Base-by-base conservation (phyloP, 345 rosid species). In the Citrus inodora region DNA sequence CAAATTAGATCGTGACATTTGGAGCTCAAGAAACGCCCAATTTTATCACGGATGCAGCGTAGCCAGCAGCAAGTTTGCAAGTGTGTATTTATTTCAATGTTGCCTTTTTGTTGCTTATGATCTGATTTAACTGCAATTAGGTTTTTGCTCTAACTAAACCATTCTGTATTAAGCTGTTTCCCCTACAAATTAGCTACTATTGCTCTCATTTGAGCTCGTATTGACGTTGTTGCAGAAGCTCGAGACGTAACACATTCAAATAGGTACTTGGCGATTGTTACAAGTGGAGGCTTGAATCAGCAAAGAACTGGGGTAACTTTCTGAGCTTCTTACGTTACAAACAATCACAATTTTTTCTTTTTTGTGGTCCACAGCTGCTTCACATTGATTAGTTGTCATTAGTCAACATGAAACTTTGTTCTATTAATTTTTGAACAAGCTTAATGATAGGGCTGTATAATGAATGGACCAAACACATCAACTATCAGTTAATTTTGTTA, bases 211-310 rank as follows among this genome's bases (percentile, higher is more conserved):
- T 74, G 67, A 64, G 55, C 7, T 9, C 62, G 48, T 30, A 25
- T 56, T 38, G 63, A 33, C 82, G 13, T 61, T 79, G 56, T 62
- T 83, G 79, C 88, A 94, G 98, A 87, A 83, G 92, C 90, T 66
- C 80, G 73, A 80, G 83, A 81, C 19, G 58, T 90, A 48, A 91
- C 93, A 4, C 85, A 72, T 9, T 79, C 82, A 17, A 86, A 90
- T 78, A 89, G 96, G 9, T 92, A 89, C 91, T 76, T 94, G 88
- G 83, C 86, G 30, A 91, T 94, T 63, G 95, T 92, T 11, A 90
- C 98, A 14, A 94, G 96, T 70, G 98, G 98, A 79, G 98, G 98
- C 37, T 87, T 94, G 89, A 94, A 94, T 88, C 98, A 94, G 83
- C 98, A 94, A 70, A 86, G 98, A 78, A 94, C 98, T 28, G 98